Percentiles rank a stretch among this genome's conserved stretches.
Evolutionary conservation across 2,329 filamentous ascomycete genomes (phyloP).

Genomic region (Fusarium torreyae): DNA sequence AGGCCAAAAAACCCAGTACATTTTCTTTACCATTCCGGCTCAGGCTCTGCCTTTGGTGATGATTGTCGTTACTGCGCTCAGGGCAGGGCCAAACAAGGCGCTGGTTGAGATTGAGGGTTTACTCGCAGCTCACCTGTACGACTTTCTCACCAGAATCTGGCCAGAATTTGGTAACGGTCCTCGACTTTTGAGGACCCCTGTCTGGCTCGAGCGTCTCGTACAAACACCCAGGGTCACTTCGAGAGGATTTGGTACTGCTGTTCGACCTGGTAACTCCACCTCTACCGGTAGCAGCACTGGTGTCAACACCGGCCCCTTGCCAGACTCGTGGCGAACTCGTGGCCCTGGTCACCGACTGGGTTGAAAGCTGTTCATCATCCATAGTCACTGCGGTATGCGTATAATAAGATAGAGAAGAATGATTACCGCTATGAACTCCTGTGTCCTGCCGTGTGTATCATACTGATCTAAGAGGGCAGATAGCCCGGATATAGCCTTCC

Average conservation of each 20-base stretch:
- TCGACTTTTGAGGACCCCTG: conserved; percentile 82
- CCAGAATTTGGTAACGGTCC: conserved; percentile 88
- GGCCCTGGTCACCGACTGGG: conserved; percentile 76
- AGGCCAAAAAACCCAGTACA: conserved; percentile 81
- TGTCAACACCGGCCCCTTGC: conserved; percentile 65
- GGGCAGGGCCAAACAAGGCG: conserved; percentile 68
- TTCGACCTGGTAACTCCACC: conserved; percentile 56
- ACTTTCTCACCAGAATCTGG: conserved; percentile 91
- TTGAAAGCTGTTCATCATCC: conserved; percentile 42
- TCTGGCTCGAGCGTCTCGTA: conserved; percentile 78
- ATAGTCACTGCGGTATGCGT: neutral
- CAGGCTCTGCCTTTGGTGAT: conserved; percentile 87
- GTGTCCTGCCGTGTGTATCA: neutral
- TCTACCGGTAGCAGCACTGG: conserved; percentile 60
- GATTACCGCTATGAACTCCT: conserved; percentile 12
- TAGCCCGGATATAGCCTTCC: neutral
- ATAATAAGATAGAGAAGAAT: conserved; percentile 19
- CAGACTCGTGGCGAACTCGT: conserved; percentile 75
- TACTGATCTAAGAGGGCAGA: conserved; percentile 5
- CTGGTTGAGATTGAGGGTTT: conserved; percentile 82
- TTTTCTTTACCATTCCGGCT: conserved; percentile 86
- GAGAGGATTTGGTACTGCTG: conserved; percentile 68
- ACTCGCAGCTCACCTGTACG: conserved; percentile 88
- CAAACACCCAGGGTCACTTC: conserved; percentile 54
- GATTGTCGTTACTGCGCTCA: conserved; percentile 80